Percentiles rank a stretch among this genome's conserved stretches.
Conservation (phyloP, 257 asterid genomes). For the Penstemon davidsonii region DNA sequence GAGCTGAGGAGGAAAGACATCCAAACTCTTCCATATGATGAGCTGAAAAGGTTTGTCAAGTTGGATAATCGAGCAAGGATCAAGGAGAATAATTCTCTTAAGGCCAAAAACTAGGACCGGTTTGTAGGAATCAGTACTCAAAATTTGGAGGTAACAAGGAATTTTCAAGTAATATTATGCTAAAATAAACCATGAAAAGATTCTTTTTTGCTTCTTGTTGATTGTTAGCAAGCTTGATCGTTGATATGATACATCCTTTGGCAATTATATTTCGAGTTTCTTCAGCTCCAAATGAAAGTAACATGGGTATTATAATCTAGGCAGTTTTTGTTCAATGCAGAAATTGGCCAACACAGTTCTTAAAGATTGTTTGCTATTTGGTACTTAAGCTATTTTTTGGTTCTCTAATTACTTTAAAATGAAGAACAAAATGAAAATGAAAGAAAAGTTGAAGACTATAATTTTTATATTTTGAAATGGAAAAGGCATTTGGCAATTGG, state of each 20-base stretch:
- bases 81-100: slow-evolving; percentile 78
- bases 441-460: too few species aligned
- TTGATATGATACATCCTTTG: neutral
- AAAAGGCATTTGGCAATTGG: slow-evolving; percentile 16
- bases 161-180: slow-evolving; percentile 1
- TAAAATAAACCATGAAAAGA: neutral
- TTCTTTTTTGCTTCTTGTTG: neutral
- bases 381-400: too few species aligned
- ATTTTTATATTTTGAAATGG: slow-evolving; percentile 12
- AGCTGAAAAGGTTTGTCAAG: slow-evolving; percentile 83
- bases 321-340: neutral
- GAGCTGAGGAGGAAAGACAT: slow-evolving; percentile 71
- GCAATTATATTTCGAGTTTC: neutral
- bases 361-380: too few species aligned
- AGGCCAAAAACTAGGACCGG: slow-evolving; percentile 55
- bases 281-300: neutral
- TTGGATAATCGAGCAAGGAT: slow-evolving; percentile 92
- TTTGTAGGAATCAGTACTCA: neutral
- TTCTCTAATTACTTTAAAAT: too few species aligned
- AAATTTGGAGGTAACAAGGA: slow-evolving; percentile 5
- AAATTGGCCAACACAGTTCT: too few species aligned
- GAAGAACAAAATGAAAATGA: too few species aligned
- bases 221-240: too few species aligned
- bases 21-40: slow-evolving; percentile 67
- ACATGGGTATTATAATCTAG: neutral